These are phyloP conservation scores for Thalassiosira profunda DNA, from an alignment of 108 stramenopile species.

Conservation along the genomic window DNA sequence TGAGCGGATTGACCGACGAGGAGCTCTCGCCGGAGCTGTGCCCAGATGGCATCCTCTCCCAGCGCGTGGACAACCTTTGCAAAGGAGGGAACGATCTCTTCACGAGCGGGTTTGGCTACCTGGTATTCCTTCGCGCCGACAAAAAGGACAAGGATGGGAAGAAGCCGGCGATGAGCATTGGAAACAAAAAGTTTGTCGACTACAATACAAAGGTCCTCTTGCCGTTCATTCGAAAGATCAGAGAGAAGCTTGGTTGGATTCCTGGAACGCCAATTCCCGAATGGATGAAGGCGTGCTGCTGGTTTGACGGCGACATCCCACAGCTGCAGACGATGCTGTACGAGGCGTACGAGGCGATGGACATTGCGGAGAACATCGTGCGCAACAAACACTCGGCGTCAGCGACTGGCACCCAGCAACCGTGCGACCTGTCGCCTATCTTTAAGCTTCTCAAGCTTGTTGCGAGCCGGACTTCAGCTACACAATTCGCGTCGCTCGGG, in stretches of 20 bases:
- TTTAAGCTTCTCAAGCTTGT: neutral
- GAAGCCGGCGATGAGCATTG: neutral
- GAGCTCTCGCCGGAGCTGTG: neutral
- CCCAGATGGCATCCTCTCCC: neutral
- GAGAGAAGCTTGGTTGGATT: neutral
- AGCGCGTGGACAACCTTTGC: neutral
- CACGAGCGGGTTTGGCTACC: neutral
- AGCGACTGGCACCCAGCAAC: neutral
- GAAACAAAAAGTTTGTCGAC: neutral
- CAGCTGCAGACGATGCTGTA: conserved; percentile 1
- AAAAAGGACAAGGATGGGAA: neutral
- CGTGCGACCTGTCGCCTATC: neutral
- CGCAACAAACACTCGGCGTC: conserved; percentile 2
- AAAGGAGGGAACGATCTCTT: neutral
- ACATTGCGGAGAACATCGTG: neutral
- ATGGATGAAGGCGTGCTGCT: neutral
- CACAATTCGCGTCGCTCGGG: neutral
- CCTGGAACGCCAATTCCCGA: neutral
- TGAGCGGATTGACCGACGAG: neutral
- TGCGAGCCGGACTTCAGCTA: neutral
- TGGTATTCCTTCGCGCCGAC: neutral
- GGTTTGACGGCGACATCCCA: conserved; percentile 1
- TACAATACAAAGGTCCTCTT: neutral
- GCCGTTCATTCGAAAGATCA: neutral
- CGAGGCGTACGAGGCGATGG: neutral